These are phyloP conservation scores for Ammopiptanthus mongolicus DNA, from an alignment of 306 rosid genomes.

Conservation along the genomic window DNA sequence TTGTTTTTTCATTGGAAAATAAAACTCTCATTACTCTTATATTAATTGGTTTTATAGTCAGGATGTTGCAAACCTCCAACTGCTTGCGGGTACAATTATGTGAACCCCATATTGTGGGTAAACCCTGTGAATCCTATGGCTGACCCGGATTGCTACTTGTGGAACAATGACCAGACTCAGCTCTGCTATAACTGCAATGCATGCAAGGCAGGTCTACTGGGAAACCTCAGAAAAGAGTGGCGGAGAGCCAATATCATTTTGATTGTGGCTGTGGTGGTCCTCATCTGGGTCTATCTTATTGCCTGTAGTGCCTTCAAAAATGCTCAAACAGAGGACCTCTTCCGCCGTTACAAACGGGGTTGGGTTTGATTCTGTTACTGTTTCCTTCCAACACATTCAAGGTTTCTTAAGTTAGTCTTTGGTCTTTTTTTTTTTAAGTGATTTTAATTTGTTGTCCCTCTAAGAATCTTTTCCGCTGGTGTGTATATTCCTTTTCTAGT, in stretches of 20 bases:
- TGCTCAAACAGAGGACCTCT: slow-evolving; percentile 70
- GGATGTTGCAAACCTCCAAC: slow-evolving; percentile 84
- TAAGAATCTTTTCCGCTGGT: background rate
- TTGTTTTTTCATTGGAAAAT: background rate
- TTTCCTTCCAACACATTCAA: background rate
- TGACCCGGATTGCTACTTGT: slow-evolving; percentile 60
- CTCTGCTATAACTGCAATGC: slow-evolving; percentile 71
- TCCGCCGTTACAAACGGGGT: slow-evolving; percentile 67
- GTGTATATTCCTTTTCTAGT: slow-evolving; percentile 15
- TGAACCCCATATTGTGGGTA: slow-evolving; percentile 62
- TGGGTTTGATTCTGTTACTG: slow-evolving; percentile 38
- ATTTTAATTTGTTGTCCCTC: background rate
- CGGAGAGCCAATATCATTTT: slow-evolving; percentile 63
- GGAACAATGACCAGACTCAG: slow-evolving; percentile 73
- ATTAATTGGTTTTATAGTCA: slow-evolving; percentile 35
- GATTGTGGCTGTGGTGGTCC: slow-evolving; percentile 57
- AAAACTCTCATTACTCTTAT: background rate
- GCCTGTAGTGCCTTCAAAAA: slow-evolving; percentile 82
- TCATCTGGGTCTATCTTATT: slow-evolving; percentile 60
- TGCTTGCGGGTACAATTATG: slow-evolving; percentile 54
- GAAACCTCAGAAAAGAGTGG: slow-evolving; percentile 73
- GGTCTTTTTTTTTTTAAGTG: background rate
- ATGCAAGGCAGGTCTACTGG: slow-evolving; percentile 77
- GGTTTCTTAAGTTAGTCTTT: background rate
- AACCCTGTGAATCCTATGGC: slow-evolving; percentile 53